These are phyloP conservation scores for Suillus luteus DNA, from an alignment of 768 basidiomycete species.

Conservation along the genomic window DNA sequence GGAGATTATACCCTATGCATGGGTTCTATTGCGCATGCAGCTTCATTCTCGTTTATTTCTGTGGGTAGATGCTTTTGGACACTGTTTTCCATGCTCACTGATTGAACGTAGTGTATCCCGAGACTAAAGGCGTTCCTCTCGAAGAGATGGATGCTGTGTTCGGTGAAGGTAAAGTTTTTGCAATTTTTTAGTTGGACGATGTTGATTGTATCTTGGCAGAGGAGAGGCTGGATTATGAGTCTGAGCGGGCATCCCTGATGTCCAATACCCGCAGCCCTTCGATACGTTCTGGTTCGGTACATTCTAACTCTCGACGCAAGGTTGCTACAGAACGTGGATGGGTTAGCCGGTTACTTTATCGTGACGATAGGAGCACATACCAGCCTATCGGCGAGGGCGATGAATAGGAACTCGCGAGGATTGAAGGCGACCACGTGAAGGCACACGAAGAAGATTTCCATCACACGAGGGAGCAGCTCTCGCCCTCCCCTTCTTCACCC, in stretches of 20 bases:
- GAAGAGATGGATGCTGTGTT: slow-evolving; percentile 93
- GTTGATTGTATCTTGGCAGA: slow-evolving; percentile 37
- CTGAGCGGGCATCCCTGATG: slow-evolving; percentile 59
- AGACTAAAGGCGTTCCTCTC: slow-evolving; percentile 83
- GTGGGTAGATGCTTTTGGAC: slow-evolving; percentile 41
- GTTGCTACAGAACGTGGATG: slow-evolving; percentile 39
- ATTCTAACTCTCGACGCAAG: slow-evolving; percentile 28
- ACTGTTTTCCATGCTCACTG: slow-evolving; percentile 14
- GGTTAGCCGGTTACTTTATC: slow-evolving; percentile 52
- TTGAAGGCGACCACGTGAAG: slow-evolving; percentile 38
- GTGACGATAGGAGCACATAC: slow-evolving; percentile 45
- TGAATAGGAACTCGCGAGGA: slow-evolving; percentile 62
- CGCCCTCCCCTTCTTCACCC: slow-evolving; percentile 19
- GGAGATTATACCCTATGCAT: slow-evolving; percentile 96
- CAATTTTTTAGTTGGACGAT: slow-evolving; percentile 18
- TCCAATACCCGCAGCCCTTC: slow-evolving; percentile 38
- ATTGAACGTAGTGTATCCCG: slow-evolving; percentile 68
- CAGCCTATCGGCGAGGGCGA: slow-evolving; percentile 48
- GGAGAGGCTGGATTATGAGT: slow-evolving; percentile 67
- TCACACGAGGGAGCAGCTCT: slow-evolving; percentile 17
- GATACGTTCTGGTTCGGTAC: slow-evolving; percentile 34
- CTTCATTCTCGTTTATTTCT: slow-evolving; percentile 82
- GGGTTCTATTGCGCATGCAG: slow-evolving; percentile 89
- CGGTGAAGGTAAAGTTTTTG: slow-evolving; percentile 64
- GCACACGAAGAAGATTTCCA: slow-evolving; percentile 28